phyloP scores from a whole-genome alignment of 2,329 filamentous ascomycete species.

The Emmonsia crescens region DNA sequence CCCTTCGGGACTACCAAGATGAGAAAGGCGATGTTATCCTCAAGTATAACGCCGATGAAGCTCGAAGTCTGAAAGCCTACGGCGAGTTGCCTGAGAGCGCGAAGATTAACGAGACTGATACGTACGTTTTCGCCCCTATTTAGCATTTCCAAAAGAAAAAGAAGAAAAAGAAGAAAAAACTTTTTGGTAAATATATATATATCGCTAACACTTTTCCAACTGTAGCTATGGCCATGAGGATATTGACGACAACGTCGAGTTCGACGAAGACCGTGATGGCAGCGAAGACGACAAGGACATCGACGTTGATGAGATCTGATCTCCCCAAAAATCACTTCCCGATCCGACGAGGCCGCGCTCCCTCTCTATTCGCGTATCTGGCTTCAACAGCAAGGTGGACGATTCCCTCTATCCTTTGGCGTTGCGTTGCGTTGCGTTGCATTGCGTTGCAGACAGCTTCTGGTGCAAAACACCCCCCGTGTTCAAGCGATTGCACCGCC shows the following conservation, averaged over 20 bases:
- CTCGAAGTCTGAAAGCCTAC: slow-evolving; percentile 88
- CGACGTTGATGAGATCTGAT: slow-evolving; percentile 90
- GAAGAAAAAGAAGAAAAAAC: too few relatives aligned
- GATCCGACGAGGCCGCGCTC: slow-evolving; percentile 1
- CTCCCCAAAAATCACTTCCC: neutral
- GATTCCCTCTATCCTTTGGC: neutral
- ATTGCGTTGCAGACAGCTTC: neutral
- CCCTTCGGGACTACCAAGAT: slow-evolving; percentile 84
- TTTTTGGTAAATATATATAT: too few relatives aligned
- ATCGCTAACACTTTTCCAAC: slow-evolving; percentile 3
- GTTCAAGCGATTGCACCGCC: neutral
- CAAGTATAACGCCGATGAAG: slow-evolving; percentile 95
- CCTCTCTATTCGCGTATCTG: slow-evolving; percentile 7
- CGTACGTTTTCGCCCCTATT: slow-evolving; percentile 42
- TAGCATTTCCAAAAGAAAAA: too few relatives aligned
- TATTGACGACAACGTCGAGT: slow-evolving; percentile 96
- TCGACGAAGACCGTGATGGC: slow-evolving; percentile 78
- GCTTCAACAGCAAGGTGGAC: slow-evolving; percentile 4
- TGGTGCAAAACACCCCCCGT: neutral
- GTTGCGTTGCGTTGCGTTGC: neutral
- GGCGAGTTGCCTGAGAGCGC: slow-evolving; percentile 93
- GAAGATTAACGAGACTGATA: slow-evolving; percentile 99
- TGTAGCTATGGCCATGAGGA: slow-evolving; percentile 61
- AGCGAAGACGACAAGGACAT: slow-evolving; percentile 64
- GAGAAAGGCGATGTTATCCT: slow-evolving; percentile 88